Conservation (phyloP, 2,329 filamentous ascomycete genomes). For the Pseudovirgaria hyperparasitica region DNA sequence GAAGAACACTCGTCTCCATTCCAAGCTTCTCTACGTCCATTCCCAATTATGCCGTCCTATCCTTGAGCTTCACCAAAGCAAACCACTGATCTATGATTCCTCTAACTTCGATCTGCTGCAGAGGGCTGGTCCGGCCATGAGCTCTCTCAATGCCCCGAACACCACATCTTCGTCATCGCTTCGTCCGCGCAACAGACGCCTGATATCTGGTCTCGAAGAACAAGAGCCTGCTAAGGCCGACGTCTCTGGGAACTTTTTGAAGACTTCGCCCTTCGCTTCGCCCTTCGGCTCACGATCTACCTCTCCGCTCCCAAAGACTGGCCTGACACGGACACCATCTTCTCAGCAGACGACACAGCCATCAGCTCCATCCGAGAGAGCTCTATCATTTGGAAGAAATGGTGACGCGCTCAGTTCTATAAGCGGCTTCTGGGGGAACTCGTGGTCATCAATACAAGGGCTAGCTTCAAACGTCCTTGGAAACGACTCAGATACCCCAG, state of each 20-base stretch:
- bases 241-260: slow-evolving; percentile 18
- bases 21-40: too few relatives aligned
- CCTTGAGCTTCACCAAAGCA: too few relatives aligned
- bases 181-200: slow-evolving; percentile 31
- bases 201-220: slow-evolving; percentile 36
- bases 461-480: slow-evolving; percentile 37
- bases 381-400: slow-evolving; percentile 15
- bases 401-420: slow-evolving; percentile 12
- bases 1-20: too few relatives aligned
- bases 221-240: slow-evolving; percentile 25
- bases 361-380: slow-evolving; percentile 6
- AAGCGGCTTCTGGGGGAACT: slow-evolving; percentile 31
- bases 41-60: too few relatives aligned
- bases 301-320: slow-evolving; percentile 29
- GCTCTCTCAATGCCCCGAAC: slow-evolving; percentile 6
- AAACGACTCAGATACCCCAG: slow-evolving; percentile 16
- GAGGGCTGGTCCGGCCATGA: slow-evolving; percentile 5
- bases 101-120: too few relatives aligned
- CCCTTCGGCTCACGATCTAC: slow-evolving; percentile 25
- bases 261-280: slow-evolving; percentile 21
- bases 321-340: slow-evolving; percentile 20
- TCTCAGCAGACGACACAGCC: slow-evolving; percentile 6
- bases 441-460: slow-evolving; percentile 36
- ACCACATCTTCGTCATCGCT: slow-evolving; percentile 22
- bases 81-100: too few relatives aligned